Base-by-base conservation (phyloP, 768 basidiomycete genomes). In the Cystofilobasidium capitatum region DNA sequence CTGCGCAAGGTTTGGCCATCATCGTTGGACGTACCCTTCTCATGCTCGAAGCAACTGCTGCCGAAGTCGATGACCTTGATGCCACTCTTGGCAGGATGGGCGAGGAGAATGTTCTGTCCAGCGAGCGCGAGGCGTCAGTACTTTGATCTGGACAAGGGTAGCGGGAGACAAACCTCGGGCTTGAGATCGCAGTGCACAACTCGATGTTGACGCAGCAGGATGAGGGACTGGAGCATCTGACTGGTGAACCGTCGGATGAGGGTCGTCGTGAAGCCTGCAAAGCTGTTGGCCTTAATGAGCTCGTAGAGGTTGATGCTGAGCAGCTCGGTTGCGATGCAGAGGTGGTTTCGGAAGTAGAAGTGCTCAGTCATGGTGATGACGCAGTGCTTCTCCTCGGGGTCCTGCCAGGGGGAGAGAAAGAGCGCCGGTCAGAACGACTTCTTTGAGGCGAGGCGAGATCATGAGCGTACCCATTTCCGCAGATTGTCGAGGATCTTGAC, bases 51-150 rank as follows among this genome's bases (percentile, higher is more conserved):
- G 77, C 96, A 99, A 74, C 92, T 96, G 72, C 91, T 94, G 55
- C 96, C 96, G 76, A 99, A 99, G 77, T 99, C 96, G 71, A 99
- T 98, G 66, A 97, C 92, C 76, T 97, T 98, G 77, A 99, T 88
- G 3, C 86, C 91, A 73, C 91, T 94, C 81, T 93, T 96, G 2
- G 88, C 86, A 26, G 96, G 96, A 76, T 98, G 96, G 58, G 88
- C 86, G 64, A 99, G 80, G 0, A 98, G 80, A 47, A 99, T 89
- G 72, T 99, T 99, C 93, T 98, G 73, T 6, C 14, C 16, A n/a
- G 36, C n/a, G 29, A 44, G 29, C 37, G 36, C 40, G 54, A 3
- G 16, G 24, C 3, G 44, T 51, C 49, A 51, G 51, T 12, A 33
- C 24, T 58, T n/a, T n/a, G n/a, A n/a, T n/a, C 71, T 44, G 72